Base-by-base conservation (phyloP, 306 rosid species). In the Hippophae rhamnoides region DNA sequence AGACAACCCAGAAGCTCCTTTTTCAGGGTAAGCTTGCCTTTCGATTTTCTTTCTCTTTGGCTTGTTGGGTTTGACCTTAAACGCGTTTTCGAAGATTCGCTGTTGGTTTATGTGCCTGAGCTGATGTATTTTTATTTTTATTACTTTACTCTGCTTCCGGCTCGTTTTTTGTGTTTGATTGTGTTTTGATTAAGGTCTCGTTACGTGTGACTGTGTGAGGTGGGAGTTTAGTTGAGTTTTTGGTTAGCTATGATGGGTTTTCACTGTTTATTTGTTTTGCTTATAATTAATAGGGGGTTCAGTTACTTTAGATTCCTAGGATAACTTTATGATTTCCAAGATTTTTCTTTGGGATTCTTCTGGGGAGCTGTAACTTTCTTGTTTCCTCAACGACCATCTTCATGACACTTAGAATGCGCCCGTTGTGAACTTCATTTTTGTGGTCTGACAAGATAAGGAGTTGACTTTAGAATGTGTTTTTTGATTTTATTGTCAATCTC, bases 1-100 rank as follows among this genome's bases (percentile, higher is more conserved):
- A 92, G 74, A 88, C 99, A 42, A 9, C 83, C 43, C 95, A 92
- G 72, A 92, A 85, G 82, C 99, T 92, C 51, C 96, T 88, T 50
- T 65, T 66, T 69, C 96, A 85, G 90, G 99, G 99, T 92, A 77
- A 41, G 5, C 11, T 48, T 61, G 41, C 8, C 41, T 13, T 12
- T 43, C 13, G 42, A n/a, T 43, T 6, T 41, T 13, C 25, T 31
- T 8, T 2, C 41, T 27, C 4, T 31, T 40, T 7, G 38, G 38
- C 38, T 31, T 31, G 38, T 31, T 31, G 43, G 58, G 51, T 44
- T 73, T 59, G 69, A 18, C 52, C 38, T 71, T 72, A 63, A 71
- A 80, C 57, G 61, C 52, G 14, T 31, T 61, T 60, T 47, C 59
- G 5, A 11, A 66, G 67, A 63, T 65, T 62, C 60, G 7, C 40